Evolutionary conservation across 441 rosid genomes (phyloP), one percentile per base, ranked within the genome.

Genomic region (Adansonia gregorii): DNA sequence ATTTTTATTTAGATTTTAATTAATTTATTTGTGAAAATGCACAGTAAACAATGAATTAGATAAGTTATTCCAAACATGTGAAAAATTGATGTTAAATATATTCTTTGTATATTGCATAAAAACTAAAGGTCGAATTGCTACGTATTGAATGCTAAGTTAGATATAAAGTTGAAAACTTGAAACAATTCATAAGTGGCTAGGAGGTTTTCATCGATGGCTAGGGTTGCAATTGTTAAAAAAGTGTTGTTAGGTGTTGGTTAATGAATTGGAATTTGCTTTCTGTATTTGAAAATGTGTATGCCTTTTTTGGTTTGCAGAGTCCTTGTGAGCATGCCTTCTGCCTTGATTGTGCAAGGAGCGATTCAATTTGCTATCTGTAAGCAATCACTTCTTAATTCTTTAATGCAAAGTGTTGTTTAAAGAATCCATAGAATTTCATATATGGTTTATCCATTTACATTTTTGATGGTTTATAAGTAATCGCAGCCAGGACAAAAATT

Each of bases 311-410:
- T 76, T 82, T 88, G 92, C 89, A 92, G 98, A 93, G 90, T 82
- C 98, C 98, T 52, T 96, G 99, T 74, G 99, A 93, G 83, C 99
- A 96, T 83, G 94, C 92, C 51, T 96, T 93, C 85, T 94, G 98
- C 77, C 94, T 91, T 0, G 98, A 95, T 80, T 95, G 99, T 85
- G 94, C 99, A 45, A 88, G 98, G 79, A 93, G 98, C 65, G 99
- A 94, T 86, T 94, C 99, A 71, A 88, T 89, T 22, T 94, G 98
- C 88, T 96, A 96, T 83, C 91, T 96, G 99, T 96, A 92, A 92
- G 97, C 20, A 45, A 55, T 78, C 24, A 71, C 56, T 64, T 54
- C 48, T 70, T 46, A 5, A 6, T 17, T 17, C 51, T 19, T 15
- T 48, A 14, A 46, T 75, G 72, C 24, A 9, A 20, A 20, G 66